phyloP scores from a whole-genome alignment of 176 grass and related monocot genomes.

The Oryza coarctata region DNA sequence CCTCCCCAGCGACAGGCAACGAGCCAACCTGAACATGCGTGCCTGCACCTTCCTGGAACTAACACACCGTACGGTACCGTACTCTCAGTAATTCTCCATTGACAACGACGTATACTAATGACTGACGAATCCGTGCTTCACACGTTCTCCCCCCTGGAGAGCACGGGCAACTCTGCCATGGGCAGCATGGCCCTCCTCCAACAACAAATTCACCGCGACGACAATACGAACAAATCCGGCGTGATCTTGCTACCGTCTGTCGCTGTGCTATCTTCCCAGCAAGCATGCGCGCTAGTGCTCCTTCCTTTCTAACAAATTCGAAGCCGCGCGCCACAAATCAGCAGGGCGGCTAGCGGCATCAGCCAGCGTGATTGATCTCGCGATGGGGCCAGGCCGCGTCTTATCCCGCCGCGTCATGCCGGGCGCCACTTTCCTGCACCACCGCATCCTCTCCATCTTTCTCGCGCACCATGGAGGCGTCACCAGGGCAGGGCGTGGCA shows the following conservation, averaged over 20 bases:
- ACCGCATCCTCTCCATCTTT: not conserved
- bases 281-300: no score
- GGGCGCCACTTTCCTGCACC: not conserved
- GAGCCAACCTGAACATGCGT: not conserved
- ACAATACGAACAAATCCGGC: no score
- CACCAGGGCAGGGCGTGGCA: not conserved
- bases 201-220: no score
- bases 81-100: conserved; percentile 8
- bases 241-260: not conserved
- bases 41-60: not conserved
- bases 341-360: not conserved
- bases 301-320: no score
- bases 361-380: not conserved
- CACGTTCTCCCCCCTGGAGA: not conserved
- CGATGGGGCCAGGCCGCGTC: not conserved
- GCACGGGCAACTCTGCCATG: no score
- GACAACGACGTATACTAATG: conserved; percentile 1
- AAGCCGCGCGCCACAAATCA: not conserved
- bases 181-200: no score
- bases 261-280: not conserved
- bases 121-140: not conserved
- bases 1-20: not conserved
- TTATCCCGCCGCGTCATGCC: not conserved
- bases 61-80: not conserved
- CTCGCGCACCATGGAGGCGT: not conserved